These are phyloP conservation scores for Blastobotrys malaysiensis DNA, from an alignment of 1,139 yeast genomes.

Conservation along the genomic window DNA sequence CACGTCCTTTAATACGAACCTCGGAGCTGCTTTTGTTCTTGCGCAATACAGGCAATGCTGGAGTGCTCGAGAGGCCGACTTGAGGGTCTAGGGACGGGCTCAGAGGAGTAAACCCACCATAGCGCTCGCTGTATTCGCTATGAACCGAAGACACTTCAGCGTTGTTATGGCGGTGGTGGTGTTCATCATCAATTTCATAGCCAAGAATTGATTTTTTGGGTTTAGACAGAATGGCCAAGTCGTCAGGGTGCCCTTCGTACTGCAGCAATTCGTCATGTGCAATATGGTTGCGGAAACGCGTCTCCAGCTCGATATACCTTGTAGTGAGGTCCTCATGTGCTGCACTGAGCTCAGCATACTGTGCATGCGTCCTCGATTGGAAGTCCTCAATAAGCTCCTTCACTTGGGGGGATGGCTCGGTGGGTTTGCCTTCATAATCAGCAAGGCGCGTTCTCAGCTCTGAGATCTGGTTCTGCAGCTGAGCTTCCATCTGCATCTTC, in stretches of 20 bases:
- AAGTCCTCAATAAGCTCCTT: constrained; percentile 18
- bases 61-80: background rate
- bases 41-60: background rate
- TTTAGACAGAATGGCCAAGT: constrained; percentile 1
- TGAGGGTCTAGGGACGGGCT: background rate
- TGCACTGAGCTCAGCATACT: constrained; percentile 20
- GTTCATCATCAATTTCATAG: constrained; percentile 6
- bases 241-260: background rate
- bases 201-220: constrained; percentile 9
- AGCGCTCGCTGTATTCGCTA: background rate
- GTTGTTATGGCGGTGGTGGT: too few species aligned
- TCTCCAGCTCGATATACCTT: constrained; percentile 19
- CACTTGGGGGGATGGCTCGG: constrained; percentile 12
- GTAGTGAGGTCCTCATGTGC: constrained; percentile 24
- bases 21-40: constrained; percentile 8
- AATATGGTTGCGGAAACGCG: constrained; percentile 14
- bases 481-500: constrained; percentile 12
- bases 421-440: constrained; percentile 14
- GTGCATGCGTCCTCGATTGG: constrained; percentile 18
- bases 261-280: constrained; percentile 12
- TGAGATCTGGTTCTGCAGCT: constrained; percentile 16
- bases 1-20: constrained; percentile 30
- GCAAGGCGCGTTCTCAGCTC: constrained; percentile 16
- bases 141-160: background rate
- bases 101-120: background rate